Evolutionary conservation across 257 asterid genomes (phyloP), one percentile per base, ranked within the genome.

Genomic region (Anisodus acutangulus): DNA sequence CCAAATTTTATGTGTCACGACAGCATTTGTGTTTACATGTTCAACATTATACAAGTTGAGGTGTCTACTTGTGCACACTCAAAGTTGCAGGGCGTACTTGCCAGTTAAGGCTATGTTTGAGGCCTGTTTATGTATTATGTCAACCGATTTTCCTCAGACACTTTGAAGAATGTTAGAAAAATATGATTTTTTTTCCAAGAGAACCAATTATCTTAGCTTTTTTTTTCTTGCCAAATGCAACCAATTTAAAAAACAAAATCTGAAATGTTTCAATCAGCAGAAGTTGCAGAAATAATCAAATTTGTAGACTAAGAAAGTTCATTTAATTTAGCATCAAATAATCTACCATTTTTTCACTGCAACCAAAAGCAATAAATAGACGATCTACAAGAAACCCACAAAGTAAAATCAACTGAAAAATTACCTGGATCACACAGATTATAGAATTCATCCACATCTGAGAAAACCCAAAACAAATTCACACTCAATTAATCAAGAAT

Each of bases 371-470:
- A 31, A 72, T 53, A 76, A 82, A 85, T 80, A 86, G 66, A 84
- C 86, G 90, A 88, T 88, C 88, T 87, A 82, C 82, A 79, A 82
- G 47, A 78, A 83, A 53, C 22, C 22, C 7, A 64, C 37, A 86
- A 72, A 62, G 51, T 45, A 80, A 84, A 85, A 71, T 84, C 59
- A 6, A 87, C 64, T 26, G 54, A 85, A 80, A 41, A 87, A 37
- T 86, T 87, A 95, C 98, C 98, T 92, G 98, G 98, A 92, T 95
- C 98, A 83, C 98, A 95, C 41, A 95, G 96, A 51, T 91, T 95
- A 63, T 93, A 93, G 76, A 95, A 95, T 85, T 92, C 98, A 81
- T 93, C 98, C 90, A 95, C 98, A 88, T 95, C 98, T 95, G 95
- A 58, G 62, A 85, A 87, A 58, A 43, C 15, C 35, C 80, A 83